Evolutionary conservation across 164 flowering plant genomes (phyloP).

Genomic region (Vitis labrusca): DNA sequence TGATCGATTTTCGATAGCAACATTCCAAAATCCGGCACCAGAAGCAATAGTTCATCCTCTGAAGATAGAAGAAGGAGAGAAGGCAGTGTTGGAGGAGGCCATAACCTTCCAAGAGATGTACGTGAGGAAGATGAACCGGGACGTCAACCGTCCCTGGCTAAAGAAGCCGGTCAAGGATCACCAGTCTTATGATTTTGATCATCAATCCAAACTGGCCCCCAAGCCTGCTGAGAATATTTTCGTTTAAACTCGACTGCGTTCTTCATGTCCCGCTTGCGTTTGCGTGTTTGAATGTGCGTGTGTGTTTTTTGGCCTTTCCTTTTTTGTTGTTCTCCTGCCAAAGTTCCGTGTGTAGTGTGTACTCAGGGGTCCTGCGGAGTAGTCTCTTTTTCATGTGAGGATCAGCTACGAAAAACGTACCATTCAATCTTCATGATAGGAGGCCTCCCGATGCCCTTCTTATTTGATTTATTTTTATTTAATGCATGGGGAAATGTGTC

Average conservation of each 20-base stretch:
- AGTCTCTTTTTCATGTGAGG: no score
- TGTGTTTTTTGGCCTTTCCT: no score
- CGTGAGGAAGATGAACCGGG: conserved; percentile 72
- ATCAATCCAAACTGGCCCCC: conserved; percentile 34
- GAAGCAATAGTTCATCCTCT: conserved; percentile 75
- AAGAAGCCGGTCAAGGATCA: conserved; percentile 75
- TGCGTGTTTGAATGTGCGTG: no score
- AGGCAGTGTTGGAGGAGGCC: conserved; percentile 58
- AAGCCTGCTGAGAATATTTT: conserved; percentile 42
- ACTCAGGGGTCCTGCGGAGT: no score
- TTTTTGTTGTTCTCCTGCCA: no score
- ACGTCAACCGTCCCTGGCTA: conserved; percentile 65
- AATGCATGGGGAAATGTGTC: no score
- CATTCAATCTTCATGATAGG: no score
- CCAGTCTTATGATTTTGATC: conserved; percentile 18
- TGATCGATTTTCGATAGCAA: conserved; percentile 77
- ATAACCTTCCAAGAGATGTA: conserved; percentile 84
- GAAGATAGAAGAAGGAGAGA: conserved; percentile 65
- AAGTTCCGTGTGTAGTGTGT: no score
- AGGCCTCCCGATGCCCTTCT: no score
- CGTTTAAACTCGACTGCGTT: conserved; percentile 23
- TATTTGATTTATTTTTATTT: no score
- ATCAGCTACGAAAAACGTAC: no score
- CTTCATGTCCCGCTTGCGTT: no score
- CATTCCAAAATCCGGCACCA: conserved; percentile 87